Evolutionary conservation across 208 protist species (phyloP).

Genomic region (Trypanosoma mega): DNA sequence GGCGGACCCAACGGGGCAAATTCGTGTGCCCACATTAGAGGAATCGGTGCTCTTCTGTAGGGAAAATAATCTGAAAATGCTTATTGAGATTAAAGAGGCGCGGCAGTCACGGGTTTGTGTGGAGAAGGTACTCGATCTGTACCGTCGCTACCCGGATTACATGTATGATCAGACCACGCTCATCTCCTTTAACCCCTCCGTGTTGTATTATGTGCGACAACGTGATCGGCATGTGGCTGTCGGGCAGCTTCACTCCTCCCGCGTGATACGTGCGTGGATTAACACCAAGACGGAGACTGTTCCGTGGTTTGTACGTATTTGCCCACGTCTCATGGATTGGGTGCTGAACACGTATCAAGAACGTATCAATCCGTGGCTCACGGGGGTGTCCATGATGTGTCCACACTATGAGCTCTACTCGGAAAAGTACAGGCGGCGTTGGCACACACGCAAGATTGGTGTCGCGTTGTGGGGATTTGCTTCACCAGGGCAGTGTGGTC

Average conservation of each 20-base stretch:
- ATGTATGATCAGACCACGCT: conserved; percentile 89
- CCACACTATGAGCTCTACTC: conserved; percentile 61
- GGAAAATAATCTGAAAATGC: conserved; percentile 68
- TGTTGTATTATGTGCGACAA: conserved; percentile 74
- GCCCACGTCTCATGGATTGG: conserved; percentile 47
- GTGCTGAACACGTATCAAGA: conserved; percentile 50
- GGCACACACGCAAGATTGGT: conserved; percentile 66
- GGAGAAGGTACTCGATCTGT: conserved; percentile 80
- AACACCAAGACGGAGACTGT: conserved; percentile 19
- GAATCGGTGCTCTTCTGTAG: conserved; percentile 81
- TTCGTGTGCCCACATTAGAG: conserved; percentile 83
- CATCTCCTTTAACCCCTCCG: conserved; percentile 71
- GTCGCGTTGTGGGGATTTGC: conserved; percentile 83
- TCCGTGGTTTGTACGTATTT: conserved; percentile 45
- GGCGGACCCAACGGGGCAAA: conserved; percentile 63
- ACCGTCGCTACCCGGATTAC: conserved; percentile 78
- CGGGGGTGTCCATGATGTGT: conserved; percentile 78
- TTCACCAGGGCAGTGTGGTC: conserved; percentile 42
- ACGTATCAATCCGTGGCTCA: conserved; percentile 66
- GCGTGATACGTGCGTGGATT: conserved; percentile 40
- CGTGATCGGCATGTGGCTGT: conserved; percentile 68
- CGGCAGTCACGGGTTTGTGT: conserved; percentile 49
- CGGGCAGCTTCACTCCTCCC: conserved; percentile 64
- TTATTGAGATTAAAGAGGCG: conserved; percentile 90
- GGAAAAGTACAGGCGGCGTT: conserved; percentile 54